Percentiles rank a stretch among this genome's conserved stretches.
Evolutionary conservation across 1,284 basidiomycete genomes (phyloP).

Genomic region (Heimioporus retisporus): DNA sequence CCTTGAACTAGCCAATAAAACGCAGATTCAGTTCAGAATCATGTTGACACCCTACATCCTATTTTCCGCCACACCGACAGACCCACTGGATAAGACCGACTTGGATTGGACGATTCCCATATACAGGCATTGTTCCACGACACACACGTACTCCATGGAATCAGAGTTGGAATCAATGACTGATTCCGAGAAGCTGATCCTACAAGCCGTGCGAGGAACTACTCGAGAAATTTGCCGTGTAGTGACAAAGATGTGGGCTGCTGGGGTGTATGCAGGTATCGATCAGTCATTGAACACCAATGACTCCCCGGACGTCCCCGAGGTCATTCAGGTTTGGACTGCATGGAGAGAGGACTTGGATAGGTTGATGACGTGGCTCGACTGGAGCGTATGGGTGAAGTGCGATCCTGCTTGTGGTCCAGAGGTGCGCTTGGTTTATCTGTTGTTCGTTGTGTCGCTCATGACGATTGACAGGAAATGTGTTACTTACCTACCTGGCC

Average conservation of each 20-base stretch:
- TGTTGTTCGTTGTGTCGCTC: too few relatives aligned
- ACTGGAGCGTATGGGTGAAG: slow-evolving; percentile 51
- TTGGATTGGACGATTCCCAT: slow-evolving; percentile 38
- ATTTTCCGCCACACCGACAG: slow-evolving; percentile 6
- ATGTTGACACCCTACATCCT: slow-evolving; percentile 32
- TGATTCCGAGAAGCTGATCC: slow-evolving; percentile 47
- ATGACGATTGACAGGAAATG: slow-evolving; percentile 6
- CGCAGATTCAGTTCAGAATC: slow-evolving; percentile 29
- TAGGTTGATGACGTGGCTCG: slow-evolving; percentile 49
- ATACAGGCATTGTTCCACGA: slow-evolving; percentile 41
- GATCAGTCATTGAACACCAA: slow-evolving; percentile 23
- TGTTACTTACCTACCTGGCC: slow-evolving; percentile 60
- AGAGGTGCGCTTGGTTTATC: slow-evolving; percentile 35
- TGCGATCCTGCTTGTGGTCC: slow-evolving; percentile 47
- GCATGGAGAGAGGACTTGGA: slow-evolving; percentile 39
- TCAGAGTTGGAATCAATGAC: slow-evolving; percentile 36
- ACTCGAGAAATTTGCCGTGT: slow-evolving; percentile 57
- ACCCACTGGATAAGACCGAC: not conserved
- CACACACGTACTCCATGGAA: slow-evolving; percentile 43
- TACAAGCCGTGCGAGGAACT: slow-evolving; percentile 44
- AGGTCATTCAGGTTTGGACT: slow-evolving; percentile 19
- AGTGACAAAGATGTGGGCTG: slow-evolving; percentile 54
- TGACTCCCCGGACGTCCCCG: not conserved
- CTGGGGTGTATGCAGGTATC: slow-evolving; percentile 46
- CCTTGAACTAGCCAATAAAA: slow-evolving; percentile 20